Conservation (phyloP, 2,329 filamentous ascomycete genomes). For the Xylaria sp. region DNA sequence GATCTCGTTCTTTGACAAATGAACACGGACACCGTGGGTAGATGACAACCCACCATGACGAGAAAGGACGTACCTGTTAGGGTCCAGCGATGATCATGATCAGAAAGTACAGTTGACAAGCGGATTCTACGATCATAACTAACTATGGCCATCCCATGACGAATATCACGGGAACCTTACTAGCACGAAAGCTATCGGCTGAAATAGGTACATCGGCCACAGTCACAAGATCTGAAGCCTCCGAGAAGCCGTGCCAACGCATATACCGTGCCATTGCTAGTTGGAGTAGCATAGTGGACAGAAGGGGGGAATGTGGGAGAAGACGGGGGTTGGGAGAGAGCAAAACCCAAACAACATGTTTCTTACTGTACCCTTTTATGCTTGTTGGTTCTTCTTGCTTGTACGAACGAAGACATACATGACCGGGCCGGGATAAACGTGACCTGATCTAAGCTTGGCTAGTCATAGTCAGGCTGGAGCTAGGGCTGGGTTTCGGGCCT, state of each 20-base stretch:
- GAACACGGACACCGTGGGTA: neutral
- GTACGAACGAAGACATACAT: neutral
- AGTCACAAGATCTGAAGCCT: constrained; percentile 7
- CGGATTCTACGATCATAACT: constrained; percentile 1
- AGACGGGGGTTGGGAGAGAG: neutral
- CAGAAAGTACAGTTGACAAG: neutral
- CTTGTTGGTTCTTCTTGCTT: constrained; percentile 33
- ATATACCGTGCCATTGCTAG: constrained; percentile 12
- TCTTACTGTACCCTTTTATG: constrained; percentile 22
- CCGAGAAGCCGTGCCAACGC: constrained; percentile 5
- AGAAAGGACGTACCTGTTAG: neutral
- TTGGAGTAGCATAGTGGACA: neutral
- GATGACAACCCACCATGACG: constrained; percentile 3
- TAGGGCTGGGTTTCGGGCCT: neutral
- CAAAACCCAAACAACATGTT: neutral
- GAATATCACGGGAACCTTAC: neutral
- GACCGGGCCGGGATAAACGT: constrained; percentile 22
- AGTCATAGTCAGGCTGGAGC: constrained; percentile 8
- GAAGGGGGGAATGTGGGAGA: neutral
- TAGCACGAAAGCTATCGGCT: neutral
- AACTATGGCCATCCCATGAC: neutral
- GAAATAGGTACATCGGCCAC: constrained; percentile 6
- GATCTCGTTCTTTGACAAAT: constrained; percentile 1
- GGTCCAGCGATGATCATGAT: neutral
- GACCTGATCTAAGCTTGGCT: constrained; percentile 26